Conservation (phyloP, 2,329 filamentous ascomycete species). For the Zelopaecilomyces penicillatus region DNA sequence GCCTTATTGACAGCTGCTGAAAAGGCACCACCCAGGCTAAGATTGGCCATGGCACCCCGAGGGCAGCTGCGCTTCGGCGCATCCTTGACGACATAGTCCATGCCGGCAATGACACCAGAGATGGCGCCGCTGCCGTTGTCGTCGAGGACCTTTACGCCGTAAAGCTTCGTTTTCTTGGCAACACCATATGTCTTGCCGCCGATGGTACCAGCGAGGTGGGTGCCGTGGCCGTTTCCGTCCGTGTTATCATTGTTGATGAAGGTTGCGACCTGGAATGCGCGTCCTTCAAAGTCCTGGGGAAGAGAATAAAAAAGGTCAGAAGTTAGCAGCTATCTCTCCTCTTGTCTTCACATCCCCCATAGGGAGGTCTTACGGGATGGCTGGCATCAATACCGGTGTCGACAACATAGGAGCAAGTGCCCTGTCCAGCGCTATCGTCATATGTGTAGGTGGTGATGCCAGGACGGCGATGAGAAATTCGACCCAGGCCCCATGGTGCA, state of each 20-base stretch:
- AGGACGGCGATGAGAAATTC: conserved; percentile 20
- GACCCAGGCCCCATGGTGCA: conserved; percentile 26
- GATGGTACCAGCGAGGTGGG: conserved; percentile 32
- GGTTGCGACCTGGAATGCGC: conserved; percentile 1
- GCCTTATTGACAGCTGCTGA: conserved; percentile 38
- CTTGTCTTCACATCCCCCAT: conserved; percentile 7
- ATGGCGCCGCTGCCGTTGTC: conserved; percentile 24
- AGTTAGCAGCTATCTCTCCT: background rate
- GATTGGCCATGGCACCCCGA: conserved; percentile 37
- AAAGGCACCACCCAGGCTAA: conserved; percentile 39
- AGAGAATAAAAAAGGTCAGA: background rate
- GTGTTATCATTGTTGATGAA: conserved; percentile 14
- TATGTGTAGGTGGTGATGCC: conserved; percentile 19
- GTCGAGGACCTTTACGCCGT: conserved; percentile 35
- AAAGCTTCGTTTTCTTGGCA: conserved; percentile 28
- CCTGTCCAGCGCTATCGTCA: conserved; percentile 23
- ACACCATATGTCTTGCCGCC: conserved; percentile 32
- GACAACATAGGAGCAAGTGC: conserved; percentile 31
- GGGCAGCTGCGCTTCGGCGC: conserved; percentile 19
- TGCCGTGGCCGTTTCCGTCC: conserved; percentile 32
- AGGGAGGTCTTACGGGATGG: conserved; percentile 21
- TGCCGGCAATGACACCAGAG: conserved; percentile 30
- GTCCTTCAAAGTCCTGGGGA: conserved; percentile 7
- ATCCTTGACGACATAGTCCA: conserved; percentile 30
- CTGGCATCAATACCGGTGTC: conserved; percentile 28